Evolutionary conservation across 257 asterid genomes (phyloP).

Genomic region (Leptodermis oblonga): DNA sequence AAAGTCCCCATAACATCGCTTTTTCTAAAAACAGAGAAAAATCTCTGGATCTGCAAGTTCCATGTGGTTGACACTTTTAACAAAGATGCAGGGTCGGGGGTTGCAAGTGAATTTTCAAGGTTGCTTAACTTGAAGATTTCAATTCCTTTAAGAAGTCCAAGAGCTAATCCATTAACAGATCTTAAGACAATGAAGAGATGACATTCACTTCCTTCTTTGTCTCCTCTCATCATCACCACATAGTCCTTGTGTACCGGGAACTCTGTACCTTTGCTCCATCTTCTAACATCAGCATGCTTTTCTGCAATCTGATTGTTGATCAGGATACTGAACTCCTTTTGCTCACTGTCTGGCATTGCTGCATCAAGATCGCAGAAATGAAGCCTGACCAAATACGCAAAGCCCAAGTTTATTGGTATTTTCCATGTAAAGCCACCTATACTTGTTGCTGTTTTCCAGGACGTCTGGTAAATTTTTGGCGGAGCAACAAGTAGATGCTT

Average conservation of each 20-base stretch:
- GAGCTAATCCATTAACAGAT: neutral
- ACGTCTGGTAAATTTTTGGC: conserved; percentile 35
- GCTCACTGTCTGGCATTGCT: neutral
- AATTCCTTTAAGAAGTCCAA: conserved; percentile 11
- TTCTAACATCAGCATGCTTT: neutral
- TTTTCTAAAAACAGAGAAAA: neutral
- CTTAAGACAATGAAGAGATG: neutral
- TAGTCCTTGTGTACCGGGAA: conserved; percentile 18
- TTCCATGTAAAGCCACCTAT: conserved; percentile 3
- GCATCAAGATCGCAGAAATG: conserved; percentile 3
- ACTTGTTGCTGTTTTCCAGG: conserved; percentile 17
- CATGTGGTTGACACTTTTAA: neutral
- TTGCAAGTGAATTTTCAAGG: conserved; percentile 8
- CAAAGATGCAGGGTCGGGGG: neutral
- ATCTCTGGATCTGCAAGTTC: neutral
- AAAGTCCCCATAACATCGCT: neutral
- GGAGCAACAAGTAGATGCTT: conserved; percentile 28
- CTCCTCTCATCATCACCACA: neutral
- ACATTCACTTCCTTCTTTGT: neutral
- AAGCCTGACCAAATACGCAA: conserved; percentile 19
- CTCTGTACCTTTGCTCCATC: conserved; percentile 8
- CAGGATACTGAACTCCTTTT: conserved; percentile 1
- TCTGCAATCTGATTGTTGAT: conserved; percentile 18
- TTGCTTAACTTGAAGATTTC: conserved; percentile 23
- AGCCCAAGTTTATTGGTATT: conserved; percentile 14